phyloP scores from a whole-genome alignment of 2,329 filamentous ascomycete species.

The Ophiostoma sp. region DNA sequence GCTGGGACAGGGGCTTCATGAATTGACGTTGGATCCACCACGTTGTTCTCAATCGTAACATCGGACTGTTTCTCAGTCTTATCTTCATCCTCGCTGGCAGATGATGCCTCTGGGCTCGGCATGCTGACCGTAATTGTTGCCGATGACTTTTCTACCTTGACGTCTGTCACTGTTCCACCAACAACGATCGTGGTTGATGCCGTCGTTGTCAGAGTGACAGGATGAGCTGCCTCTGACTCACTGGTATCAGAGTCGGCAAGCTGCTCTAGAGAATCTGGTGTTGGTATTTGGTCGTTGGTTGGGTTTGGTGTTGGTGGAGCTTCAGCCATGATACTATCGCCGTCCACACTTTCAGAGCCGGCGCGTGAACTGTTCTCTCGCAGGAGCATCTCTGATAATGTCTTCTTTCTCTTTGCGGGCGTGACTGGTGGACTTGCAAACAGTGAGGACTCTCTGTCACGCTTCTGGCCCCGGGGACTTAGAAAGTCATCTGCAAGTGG shows the following conservation, averaged over 20 bases:
- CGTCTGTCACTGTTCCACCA: slow-evolving; percentile 8
- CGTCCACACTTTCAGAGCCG: background rate
- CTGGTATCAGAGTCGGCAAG: slow-evolving; percentile 11
- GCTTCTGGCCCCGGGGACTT: slow-evolving; percentile 32
- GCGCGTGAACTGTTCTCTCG: slow-evolving; percentile 35
- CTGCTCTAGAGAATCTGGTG: slow-evolving; percentile 22
- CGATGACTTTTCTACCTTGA: slow-evolving; percentile 14
- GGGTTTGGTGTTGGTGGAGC: slow-evolving; percentile 22
- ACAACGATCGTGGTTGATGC: slow-evolving; percentile 11
- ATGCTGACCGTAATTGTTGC: background rate
- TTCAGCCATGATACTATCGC: background rate
- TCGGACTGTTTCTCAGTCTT: background rate
- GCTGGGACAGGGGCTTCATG: background rate
- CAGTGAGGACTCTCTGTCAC: slow-evolving; percentile 40
- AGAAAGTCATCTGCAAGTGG: slow-evolving; percentile 10
- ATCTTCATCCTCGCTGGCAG: slow-evolving; percentile 20
- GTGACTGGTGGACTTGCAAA: slow-evolving; percentile 53
- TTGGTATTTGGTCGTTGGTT: slow-evolving; percentile 22
- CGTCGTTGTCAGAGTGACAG: slow-evolving; percentile 14
- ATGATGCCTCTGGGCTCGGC: slow-evolving; percentile 23
- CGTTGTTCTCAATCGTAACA: background rate
- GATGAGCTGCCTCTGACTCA: slow-evolving; percentile 9
- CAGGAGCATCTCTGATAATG: slow-evolving; percentile 21
- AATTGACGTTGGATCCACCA: background rate
- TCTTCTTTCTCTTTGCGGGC: slow-evolving; percentile 48